Evolutionary conservation across 768 basidiomycete species (phyloP).

Genomic region (Neoboletus subvelutipes): DNA sequence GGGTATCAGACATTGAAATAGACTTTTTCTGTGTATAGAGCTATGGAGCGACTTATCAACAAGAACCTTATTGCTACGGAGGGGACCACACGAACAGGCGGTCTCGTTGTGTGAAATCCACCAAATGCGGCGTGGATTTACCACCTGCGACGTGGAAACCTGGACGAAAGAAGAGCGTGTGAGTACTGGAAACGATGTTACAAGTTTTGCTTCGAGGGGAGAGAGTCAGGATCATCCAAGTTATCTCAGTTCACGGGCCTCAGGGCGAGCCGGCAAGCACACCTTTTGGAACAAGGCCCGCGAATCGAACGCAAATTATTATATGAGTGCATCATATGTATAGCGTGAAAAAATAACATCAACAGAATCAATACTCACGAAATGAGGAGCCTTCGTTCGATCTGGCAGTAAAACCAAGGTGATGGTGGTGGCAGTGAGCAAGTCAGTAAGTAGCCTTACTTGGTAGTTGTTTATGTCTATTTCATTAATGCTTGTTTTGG

Average conservation of each 20-base stretch:
- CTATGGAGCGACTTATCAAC: slow-evolving; percentile 19
- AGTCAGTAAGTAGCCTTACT: too few relatives aligned
- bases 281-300: slow-evolving; percentile 65
- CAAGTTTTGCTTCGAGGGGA: background rate
- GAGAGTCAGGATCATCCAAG: slow-evolving; percentile 46
- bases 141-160: background rate
- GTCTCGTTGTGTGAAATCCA: slow-evolving; percentile 6
- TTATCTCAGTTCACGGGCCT: slow-evolving; percentile 72
- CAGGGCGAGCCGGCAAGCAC: slow-evolving; percentile 75
- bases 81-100: slow-evolving; percentile 12
- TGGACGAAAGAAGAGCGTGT: slow-evolving; percentile 1
- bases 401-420: background rate
- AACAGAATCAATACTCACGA: slow-evolving; percentile 14
- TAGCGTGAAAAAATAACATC: slow-evolving; percentile 11
- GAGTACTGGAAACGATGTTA: background rate
- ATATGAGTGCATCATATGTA: slow-evolving; percentile 59
- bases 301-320: slow-evolving; percentile 93
- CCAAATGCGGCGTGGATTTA: background rate
- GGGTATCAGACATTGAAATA: slow-evolving; percentile 29
- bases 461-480: slow-evolving; percentile 17
- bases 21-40: slow-evolving; percentile 12
- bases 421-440: background rate
- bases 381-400: background rate
- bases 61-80: slow-evolving; percentile 10
- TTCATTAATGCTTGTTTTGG: background rate